Conservation (phyloP, 176 grass and related monocot genomes). For the Otatea glauca region DNA sequence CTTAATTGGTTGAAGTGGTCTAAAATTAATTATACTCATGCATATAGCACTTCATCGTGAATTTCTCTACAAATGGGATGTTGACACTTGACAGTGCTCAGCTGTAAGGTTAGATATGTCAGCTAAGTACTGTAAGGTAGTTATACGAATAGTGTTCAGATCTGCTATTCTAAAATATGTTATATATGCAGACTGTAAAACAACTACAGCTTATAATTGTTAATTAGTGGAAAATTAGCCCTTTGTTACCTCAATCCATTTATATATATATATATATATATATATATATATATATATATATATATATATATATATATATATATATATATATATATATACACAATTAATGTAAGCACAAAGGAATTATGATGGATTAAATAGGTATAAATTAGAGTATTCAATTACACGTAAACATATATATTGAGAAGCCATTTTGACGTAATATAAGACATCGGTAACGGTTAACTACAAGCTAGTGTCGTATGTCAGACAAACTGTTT, state of each 20-base stretch:
- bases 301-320: too few relatives aligned
- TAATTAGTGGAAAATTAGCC: neutral
- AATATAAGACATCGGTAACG: too few relatives aligned
- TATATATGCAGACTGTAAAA: conserved; percentile 4
- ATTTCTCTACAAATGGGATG: neutral
- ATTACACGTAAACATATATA: too few relatives aligned
- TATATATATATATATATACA: too few relatives aligned
- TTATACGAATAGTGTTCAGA: neutral
- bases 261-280: neutral
- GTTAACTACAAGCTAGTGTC: too few relatives aligned
- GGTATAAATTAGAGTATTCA: too few relatives aligned
- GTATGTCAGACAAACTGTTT: too few relatives aligned
- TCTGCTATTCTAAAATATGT: neutral
- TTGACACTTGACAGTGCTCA: neutral
- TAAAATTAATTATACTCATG: neutral
- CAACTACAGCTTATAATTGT: neutral
- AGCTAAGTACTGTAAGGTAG: neutral
- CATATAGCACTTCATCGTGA: neutral
- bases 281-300: too few relatives aligned
- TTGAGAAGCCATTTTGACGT: too few relatives aligned
- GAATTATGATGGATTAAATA: too few relatives aligned
- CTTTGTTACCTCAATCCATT: neutral
- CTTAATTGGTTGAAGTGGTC: neutral
- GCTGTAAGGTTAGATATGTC: neutral
- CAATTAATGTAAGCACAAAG: too few relatives aligned